These are phyloP conservation scores for Penicilliopsis zonata DNA, from an alignment of 495 filamentous ascomycete genomes.

Conservation along the genomic window DNA sequence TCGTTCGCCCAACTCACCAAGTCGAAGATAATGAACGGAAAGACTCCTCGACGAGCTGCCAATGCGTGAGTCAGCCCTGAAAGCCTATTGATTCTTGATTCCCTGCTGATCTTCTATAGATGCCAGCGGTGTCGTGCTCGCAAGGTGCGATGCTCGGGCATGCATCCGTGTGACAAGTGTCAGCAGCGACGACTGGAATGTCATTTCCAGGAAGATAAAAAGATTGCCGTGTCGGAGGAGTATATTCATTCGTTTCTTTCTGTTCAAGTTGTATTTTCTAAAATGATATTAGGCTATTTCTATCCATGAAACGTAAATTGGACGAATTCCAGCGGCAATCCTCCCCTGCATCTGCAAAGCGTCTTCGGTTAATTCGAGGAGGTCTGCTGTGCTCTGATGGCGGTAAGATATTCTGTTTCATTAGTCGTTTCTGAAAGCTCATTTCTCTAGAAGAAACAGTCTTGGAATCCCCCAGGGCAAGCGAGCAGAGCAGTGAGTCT, in stretches of 20 bases:
- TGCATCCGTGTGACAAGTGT: slow-evolving; percentile 19
- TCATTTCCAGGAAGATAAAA: slow-evolving; percentile 18
- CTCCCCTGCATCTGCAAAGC: slow-evolving; percentile 1
- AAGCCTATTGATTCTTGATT: no score
- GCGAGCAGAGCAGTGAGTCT: neutral
- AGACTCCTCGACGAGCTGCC: no score
- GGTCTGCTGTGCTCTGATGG: no score
- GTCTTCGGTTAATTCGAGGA: neutral
- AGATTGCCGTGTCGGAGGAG: slow-evolving; percentile 20
- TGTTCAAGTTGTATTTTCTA: neutral
- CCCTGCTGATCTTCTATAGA: no score
- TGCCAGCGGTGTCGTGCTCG: slow-evolving; percentile 19
- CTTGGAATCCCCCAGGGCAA: slow-evolving; percentile 1
- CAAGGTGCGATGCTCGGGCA: slow-evolving; percentile 21
- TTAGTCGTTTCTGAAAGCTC: no score
- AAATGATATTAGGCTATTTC: slow-evolving; percentile 5
- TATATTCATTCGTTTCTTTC: slow-evolving; percentile 1
- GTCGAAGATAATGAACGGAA: no score
- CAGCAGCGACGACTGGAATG: slow-evolving; percentile 15
- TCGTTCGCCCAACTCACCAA: no score
- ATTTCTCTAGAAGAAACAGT: neutral
- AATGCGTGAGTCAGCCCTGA: no score
- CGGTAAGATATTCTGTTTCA: no score
- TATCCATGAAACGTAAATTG: slow-evolving; percentile 10
- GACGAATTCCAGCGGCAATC: slow-evolving; percentile 6